Conservation (phyloP, 306 rosid genomes). For the Cucumis cinereus region DNA sequence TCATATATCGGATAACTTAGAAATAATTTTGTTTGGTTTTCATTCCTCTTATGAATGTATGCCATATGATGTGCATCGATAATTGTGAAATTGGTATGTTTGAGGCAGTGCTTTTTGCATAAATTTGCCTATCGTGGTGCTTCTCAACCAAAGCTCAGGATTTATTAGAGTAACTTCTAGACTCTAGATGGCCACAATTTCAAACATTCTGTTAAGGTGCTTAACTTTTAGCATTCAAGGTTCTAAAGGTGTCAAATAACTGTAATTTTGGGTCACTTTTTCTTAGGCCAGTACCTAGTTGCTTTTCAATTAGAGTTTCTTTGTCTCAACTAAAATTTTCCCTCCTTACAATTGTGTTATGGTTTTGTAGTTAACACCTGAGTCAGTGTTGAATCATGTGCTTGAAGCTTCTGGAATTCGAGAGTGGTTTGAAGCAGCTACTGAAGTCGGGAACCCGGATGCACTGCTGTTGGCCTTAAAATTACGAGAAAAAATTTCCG, state of each 20-base stretch:
- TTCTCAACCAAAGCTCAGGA: not conserved
- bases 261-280: not conserved
- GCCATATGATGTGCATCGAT: not conserved
- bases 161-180: not conserved
- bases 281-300: not conserved
- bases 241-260: not conserved
- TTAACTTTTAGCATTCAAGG: too few relatives aligned
- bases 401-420: constrained; percentile 64
- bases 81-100: not conserved
- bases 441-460: constrained; percentile 83
- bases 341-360: not conserved
- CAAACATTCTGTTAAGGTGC: too few relatives aligned
- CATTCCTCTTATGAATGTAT: not conserved
- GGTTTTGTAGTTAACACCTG: constrained; percentile 50
- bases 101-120: not conserved
- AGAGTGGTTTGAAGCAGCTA: constrained; percentile 77
- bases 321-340: not conserved
- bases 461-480: constrained; percentile 73
- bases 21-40: not conserved
- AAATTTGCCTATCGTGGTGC: not conserved
- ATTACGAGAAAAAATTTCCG: constrained; percentile 33
- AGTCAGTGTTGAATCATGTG: constrained; percentile 40
- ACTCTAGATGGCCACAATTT: too few relatives aligned
- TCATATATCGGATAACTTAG: not conserved
- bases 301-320: not conserved